Evolutionary conservation across 352 stramenopile species (phyloP), one percentile per base, ranked within the genome.

Genomic region (Globisporangium heterothallicum): DNA sequence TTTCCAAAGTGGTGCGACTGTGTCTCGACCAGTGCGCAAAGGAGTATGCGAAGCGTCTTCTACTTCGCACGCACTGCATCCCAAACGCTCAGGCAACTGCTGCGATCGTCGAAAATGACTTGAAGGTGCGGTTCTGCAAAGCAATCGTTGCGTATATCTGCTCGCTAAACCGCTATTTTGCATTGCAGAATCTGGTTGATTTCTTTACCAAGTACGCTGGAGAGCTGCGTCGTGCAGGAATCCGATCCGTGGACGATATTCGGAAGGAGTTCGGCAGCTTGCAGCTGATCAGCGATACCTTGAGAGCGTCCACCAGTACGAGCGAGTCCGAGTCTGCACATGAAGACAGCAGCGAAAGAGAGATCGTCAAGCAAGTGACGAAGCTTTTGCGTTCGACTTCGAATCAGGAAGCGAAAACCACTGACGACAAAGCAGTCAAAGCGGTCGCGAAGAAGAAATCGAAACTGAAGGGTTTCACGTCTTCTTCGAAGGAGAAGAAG

Each of bases 141-240:
- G n/a, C n/a, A n/a, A n/a, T n/a, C n/a, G n/a, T n/a, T n/a, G n/a
- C n/a, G n/a, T n/a, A n/a, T n/a, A n/a, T n/a, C n/a, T n/a, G n/a
- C n/a, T n/a, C n/a, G n/a, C n/a, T n/a, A n/a, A n/a, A n/a, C n/a
- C n/a, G n/a, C n/a, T 24, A 21, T 26, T 25, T 13, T 29, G 27
- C 34, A 1, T 24, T 7, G 4, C 32, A 90, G 74, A 78, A 79
- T 43, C 67, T 92, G 51, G 63, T 82, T 9, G 49, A 51, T 13
- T 93, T 89, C 45, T 93, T 93, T 59, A 78, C 56, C 49, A 82
- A 83, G 43, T 90, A 85, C 46, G 72, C 67, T 12, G 53, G 41
- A 0, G 83, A 90, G 6, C 64, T 93, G 36, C 78, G 81, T 22
- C 83, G 73, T 19, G 84, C 80, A 14, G 83, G 83, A 2, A 70